These are phyloP conservation scores for Trichoderma oligosporum DNA, from an alignment of 2,329 filamentous ascomycete genomes.

Conservation along the genomic window DNA sequence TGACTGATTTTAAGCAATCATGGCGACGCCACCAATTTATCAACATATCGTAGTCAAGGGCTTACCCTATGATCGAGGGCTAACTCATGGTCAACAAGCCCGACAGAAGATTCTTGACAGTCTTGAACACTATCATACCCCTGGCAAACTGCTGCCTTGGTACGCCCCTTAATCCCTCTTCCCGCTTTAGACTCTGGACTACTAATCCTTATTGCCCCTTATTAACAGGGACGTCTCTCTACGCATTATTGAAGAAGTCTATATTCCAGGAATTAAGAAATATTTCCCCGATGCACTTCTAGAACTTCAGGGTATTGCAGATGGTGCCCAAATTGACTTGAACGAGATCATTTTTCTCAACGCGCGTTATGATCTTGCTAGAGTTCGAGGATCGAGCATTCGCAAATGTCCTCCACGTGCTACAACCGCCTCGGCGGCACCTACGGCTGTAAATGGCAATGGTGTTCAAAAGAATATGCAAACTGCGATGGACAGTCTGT, in stretches of 20 bases:
- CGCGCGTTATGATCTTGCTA: conserved; percentile 22
- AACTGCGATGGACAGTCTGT: too few relatives aligned
- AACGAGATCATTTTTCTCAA: conserved; percentile 24
- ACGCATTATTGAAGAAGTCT: conserved; percentile 23
- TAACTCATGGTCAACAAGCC: conserved; percentile 24
- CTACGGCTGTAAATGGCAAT: neutral
- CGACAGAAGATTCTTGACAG: conserved; percentile 24
- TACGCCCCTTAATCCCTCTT: neutral
- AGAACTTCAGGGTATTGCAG: conserved; percentile 24
- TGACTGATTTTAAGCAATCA: neutral
- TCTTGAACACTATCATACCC: conserved; percentile 25
- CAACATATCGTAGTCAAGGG: conserved; percentile 26
- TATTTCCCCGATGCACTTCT: conserved; percentile 23
- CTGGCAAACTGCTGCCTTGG: conserved; percentile 22
- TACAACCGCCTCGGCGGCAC: neutral
- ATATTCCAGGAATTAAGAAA: conserved; percentile 24
- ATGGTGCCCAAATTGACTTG: conserved; percentile 20
- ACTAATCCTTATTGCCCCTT: neutral
- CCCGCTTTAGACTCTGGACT: neutral
- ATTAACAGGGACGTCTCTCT: conserved; percentile 18
- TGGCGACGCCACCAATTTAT: conserved; percentile 18
- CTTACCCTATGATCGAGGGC: conserved; percentile 26
- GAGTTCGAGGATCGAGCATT: neutral
- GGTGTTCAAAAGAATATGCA: neutral
- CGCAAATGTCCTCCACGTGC: neutral